A percentile compares a stretch with the other conserved stretches of the same genome.
Conservation (phyloP, 306 rosid genomes). For the Abrus pulchellus region DNA sequence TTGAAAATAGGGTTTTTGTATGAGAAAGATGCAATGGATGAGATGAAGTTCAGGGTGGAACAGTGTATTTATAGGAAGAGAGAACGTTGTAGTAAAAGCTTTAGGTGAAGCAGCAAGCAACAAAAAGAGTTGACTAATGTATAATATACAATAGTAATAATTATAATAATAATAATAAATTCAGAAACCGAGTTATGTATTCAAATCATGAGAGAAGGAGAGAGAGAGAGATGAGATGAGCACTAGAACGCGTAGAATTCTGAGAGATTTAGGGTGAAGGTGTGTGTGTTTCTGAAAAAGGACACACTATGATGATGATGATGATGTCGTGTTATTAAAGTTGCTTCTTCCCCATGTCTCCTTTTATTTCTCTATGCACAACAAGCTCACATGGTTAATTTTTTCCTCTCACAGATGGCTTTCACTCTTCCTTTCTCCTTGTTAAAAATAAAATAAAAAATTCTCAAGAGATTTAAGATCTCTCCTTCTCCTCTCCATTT, state of each 20-base stretch:
- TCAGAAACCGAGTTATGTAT: conserved; percentile 34
- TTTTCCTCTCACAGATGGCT: conserved; percentile 24
- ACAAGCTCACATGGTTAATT: conserved; percentile 35
- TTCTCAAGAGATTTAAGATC: conserved; percentile 19
- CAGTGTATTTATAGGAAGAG: conserved; percentile 49
- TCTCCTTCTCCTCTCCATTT: conserved; percentile 2
- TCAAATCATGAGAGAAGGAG: conserved; percentile 40
- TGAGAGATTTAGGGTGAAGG: conserved; percentile 47
- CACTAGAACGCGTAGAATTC: conserved; percentile 43
- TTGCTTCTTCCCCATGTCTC: conserved; percentile 51
- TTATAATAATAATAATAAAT: neutral
- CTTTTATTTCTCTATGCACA: conserved; percentile 19
- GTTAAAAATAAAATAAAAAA: too few relatives aligned
- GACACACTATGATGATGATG: conserved; percentile 45
- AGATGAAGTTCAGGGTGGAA: conserved; percentile 35
- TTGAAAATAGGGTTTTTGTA: conserved; percentile 39
- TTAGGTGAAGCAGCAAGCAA: conserved; percentile 54
- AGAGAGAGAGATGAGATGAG: conserved; percentile 4
- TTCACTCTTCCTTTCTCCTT: conserved; percentile 10
- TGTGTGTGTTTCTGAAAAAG: conserved; percentile 44
- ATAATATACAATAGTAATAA: neutral
- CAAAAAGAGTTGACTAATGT: conserved; percentile 56
- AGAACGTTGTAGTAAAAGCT: conserved; percentile 55
- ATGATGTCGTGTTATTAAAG: conserved; percentile 42
- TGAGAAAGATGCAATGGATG: conserved; percentile 45